phyloP scores from a whole-genome alignment of 1,284 basidiomycete genomes.

The Naganishia cerealis region DNA sequence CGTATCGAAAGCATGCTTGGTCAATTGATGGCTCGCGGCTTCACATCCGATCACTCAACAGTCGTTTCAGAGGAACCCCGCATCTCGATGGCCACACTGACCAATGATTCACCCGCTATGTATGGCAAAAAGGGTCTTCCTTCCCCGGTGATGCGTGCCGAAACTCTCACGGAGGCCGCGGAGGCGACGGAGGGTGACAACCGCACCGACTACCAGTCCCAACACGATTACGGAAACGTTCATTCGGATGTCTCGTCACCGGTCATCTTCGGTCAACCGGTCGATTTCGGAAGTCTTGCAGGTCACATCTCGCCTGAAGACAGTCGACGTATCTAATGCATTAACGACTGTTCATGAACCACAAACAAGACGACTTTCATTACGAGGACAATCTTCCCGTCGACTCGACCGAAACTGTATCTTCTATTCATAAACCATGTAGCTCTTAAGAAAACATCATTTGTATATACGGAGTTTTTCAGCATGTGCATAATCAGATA shows the following conservation, averaged over 20 bases:
- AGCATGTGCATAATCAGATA: neutral
- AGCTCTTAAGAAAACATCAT: neutral
- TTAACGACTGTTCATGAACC: neutral
- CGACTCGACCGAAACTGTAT: neutral
- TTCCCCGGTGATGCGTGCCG: neutral
- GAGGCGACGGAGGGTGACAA: neutral
- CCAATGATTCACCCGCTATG: slow-evolving; percentile 10
- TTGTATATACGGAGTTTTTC: neutral
- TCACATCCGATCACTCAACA: neutral
- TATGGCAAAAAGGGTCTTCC: slow-evolving; percentile 13
- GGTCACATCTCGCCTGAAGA: slow-evolving; percentile 20
- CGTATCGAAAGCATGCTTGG: slow-evolving; percentile 39
- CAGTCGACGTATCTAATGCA: neutral
- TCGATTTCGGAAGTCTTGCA: slow-evolving; percentile 12
- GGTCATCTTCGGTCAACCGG: neutral
- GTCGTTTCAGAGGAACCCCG: neutral
- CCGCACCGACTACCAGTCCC: neutral
- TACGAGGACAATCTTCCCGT: neutral
- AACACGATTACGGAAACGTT: neutral
- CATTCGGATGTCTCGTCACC: neutral
- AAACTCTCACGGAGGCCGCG: neutral
- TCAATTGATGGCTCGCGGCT: slow-evolving; percentile 35
- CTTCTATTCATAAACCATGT: neutral
- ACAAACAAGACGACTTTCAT: neutral
- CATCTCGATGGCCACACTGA: slow-evolving; percentile 23